These are phyloP conservation scores for Vigna trinervia DNA, from an alignment of 306 rosid genomes.

Conservation along the genomic window DNA sequence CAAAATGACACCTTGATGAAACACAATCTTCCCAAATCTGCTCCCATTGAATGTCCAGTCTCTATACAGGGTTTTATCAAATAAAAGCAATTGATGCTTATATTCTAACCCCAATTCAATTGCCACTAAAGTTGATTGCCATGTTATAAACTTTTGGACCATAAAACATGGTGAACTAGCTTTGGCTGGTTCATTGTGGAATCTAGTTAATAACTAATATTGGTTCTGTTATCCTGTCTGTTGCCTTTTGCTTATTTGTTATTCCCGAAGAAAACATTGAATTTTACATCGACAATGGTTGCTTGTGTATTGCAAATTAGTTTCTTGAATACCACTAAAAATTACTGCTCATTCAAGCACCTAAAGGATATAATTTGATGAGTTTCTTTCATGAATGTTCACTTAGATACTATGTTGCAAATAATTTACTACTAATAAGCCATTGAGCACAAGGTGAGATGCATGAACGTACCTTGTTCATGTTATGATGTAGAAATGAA, in stretches of 20 bases:
- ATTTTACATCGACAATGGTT: neutral
- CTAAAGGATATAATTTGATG: conserved; percentile 8
- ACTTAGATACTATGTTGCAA: neutral
- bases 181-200: neutral
- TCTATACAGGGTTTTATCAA: conserved; percentile 4
- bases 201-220: neutral
- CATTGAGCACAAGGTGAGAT: conserved; percentile 3
- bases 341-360: no score
- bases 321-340: neutral
- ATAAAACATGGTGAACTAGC: neutral
- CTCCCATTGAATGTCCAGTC: neutral
- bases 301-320: conserved; percentile 26
- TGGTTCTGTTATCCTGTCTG: neutral
- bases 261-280: no score
- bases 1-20: conserved; percentile 29
- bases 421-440: conserved; percentile 1
- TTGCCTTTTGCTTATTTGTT: neutral
- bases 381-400: neutral
- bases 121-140: neutral
- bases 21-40: conserved; percentile 4
- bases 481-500: neutral
- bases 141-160: conserved; percentile 1
- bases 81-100: conserved; percentile 31
- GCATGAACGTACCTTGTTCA: neutral
- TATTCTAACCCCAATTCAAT: neutral